Evolutionary conservation across 2,329 filamentous ascomycete species (phyloP).

Genomic region (Cladosporium sp.): DNA sequence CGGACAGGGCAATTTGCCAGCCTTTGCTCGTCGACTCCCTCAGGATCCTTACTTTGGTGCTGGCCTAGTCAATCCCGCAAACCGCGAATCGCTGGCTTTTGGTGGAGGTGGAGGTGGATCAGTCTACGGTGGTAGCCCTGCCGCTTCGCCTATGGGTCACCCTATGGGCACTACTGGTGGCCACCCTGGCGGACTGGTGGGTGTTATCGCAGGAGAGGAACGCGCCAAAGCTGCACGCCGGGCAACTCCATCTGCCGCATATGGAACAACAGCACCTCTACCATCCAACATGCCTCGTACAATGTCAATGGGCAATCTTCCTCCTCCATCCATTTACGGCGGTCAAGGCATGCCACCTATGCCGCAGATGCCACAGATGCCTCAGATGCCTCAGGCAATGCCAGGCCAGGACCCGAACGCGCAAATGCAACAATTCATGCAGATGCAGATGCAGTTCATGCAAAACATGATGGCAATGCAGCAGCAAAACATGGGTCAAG

Average conservation of each 20-base stretch:
- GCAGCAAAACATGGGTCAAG: slow-evolving; percentile 32
- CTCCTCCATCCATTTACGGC: slow-evolving; percentile 29
- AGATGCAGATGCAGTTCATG: slow-evolving; percentile 43
- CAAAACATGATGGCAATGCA: slow-evolving; percentile 42
- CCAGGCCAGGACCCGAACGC: slow-evolving; percentile 26
- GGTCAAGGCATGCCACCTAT: slow-evolving; percentile 28
- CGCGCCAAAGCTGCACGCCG: slow-evolving; percentile 73
- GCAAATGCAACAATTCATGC: slow-evolving; percentile 41
- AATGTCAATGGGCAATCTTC: slow-evolving; percentile 37
- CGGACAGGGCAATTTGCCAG: slow-evolving; percentile 62
- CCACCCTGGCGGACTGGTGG: slow-evolving; percentile 77
- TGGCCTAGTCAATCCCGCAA: slow-evolving; percentile 68
- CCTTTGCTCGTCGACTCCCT: slow-evolving; percentile 79
- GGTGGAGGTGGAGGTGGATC: slow-evolving; percentile 39
- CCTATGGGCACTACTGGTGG: slow-evolving; percentile 25
- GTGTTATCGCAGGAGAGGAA: slow-evolving; percentile 85
- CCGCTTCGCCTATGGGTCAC: slow-evolving; percentile 13
- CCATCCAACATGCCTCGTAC: slow-evolving; percentile 36
- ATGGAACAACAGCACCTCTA: slow-evolving; percentile 29
- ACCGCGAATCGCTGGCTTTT: slow-evolving; percentile 69
- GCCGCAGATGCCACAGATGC: slow-evolving; percentile 32
- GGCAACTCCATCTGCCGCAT: slow-evolving; percentile 67
- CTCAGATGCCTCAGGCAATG: slow-evolving; percentile 24
- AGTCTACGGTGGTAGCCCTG: slow-evolving; percentile 37
- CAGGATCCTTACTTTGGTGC: slow-evolving; percentile 84